These are phyloP conservation scores for Dryas drummondii DNA, from an alignment of 306 rosid species.

Conservation along the genomic window DNA sequence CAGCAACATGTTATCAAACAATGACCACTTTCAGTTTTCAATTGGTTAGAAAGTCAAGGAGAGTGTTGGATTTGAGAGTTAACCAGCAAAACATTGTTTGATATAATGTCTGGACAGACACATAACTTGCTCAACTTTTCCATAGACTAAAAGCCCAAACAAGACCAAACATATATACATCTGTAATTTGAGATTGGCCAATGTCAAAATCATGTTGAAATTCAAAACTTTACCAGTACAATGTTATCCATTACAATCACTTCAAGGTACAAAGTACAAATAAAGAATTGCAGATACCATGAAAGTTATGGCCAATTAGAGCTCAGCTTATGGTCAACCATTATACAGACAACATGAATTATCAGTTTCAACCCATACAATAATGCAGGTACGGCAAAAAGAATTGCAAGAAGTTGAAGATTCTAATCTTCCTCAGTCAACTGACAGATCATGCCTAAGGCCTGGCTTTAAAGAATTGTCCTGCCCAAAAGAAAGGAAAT, in stretches of 20 bases:
- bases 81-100: not conserved
- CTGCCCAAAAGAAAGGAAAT: conserved; percentile 1
- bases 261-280: not conserved
- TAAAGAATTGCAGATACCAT: not conserved
- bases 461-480: conserved; percentile 14
- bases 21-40: too few relatives aligned
- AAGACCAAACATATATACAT: not conserved
- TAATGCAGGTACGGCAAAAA: not conserved
- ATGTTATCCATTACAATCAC: not conserved
- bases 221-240: not conserved
- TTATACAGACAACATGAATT: conserved; percentile 7
- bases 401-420: conserved; percentile 8
- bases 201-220: not conserved
- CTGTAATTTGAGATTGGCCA: not conserved
- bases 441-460: conserved; percentile 11
- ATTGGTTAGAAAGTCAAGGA: too few relatives aligned
- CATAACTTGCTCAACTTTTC: not conserved
- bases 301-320: not conserved
- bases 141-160: not conserved
- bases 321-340: not conserved
- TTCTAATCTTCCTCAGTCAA: not conserved
- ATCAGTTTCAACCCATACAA: conserved; percentile 2
- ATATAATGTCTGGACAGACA: not conserved
- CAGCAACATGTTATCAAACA: not conserved
- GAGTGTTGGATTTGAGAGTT: not conserved